Conservation (phyloP, 2,329 filamentous ascomycete genomes). For the Neofusicoccum umdonicola region DNA sequence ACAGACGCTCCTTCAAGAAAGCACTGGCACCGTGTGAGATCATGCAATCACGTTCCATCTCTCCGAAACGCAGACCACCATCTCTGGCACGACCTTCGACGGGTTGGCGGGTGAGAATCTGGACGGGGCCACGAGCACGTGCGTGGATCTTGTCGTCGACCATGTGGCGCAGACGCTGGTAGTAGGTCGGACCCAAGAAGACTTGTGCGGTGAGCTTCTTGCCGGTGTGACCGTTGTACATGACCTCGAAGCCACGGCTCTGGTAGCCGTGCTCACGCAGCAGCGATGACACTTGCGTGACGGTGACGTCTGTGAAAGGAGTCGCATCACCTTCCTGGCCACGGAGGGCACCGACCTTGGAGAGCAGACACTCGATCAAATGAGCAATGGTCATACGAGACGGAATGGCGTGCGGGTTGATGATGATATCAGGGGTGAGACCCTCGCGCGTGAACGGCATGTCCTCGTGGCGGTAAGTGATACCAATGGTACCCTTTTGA, state of each 20-base stretch:
- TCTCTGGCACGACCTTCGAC: slow-evolving; percentile 98
- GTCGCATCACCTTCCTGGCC: slow-evolving; percentile 97
- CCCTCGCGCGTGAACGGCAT: slow-evolving; percentile 97
- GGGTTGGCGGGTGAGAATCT: slow-evolving; percentile 95
- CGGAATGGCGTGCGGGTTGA: slow-evolving; percentile 98
- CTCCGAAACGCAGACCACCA: slow-evolving; percentile 97
- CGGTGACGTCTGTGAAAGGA: slow-evolving; percentile 95
- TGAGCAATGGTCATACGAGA: slow-evolving; percentile 99
- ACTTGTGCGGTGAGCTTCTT: slow-evolving; percentile 90
- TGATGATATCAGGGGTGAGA: slow-evolving; percentile 91
- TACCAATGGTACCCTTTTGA: slow-evolving; percentile 98
- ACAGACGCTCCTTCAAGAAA: slow-evolving; percentile 95
- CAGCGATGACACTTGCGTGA: slow-evolving; percentile 85
- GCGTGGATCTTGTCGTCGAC: slow-evolving; percentile 99
- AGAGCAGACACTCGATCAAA: slow-evolving; percentile 97
- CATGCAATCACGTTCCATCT: slow-evolving; percentile 99
- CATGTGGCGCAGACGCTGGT: slow-evolving; percentile 98
- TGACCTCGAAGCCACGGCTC: slow-evolving; percentile 93
- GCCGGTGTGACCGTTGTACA: slow-evolving; percentile 98
- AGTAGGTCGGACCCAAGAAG: slow-evolving; percentile 97
- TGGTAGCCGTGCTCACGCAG: slow-evolving; percentile 91
- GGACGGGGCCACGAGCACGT: slow-evolving; percentile 91
- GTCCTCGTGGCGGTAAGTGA: slow-evolving; percentile 95
- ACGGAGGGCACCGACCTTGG: slow-evolving; percentile 89
- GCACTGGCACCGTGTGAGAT: slow-evolving; percentile 98